Evolutionary conservation across 192 early-diverging fungal genomes (phyloP).

Genomic region (Coemansia sp.): DNA sequence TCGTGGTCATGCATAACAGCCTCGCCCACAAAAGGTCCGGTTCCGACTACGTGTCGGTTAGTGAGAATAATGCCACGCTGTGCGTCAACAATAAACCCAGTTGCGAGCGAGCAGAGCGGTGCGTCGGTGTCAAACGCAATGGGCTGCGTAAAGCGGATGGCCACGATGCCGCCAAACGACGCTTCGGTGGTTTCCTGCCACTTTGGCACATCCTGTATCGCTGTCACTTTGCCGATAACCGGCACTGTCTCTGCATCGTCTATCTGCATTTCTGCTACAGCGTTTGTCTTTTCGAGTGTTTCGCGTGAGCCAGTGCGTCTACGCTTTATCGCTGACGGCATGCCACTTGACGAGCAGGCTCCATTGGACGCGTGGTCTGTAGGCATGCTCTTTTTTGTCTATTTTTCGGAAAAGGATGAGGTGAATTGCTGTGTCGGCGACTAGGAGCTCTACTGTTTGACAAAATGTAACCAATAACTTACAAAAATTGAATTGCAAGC

Average conservation of each 20-base stretch:
- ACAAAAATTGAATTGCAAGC: background rate
- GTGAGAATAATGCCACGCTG: conserved; percentile 71
- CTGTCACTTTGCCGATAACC: conserved; percentile 7
- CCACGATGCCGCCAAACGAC: conserved; percentile 40
- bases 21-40: conserved; percentile 71
- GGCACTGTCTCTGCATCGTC: conserved; percentile 2
- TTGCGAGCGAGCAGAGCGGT: conserved; percentile 47
- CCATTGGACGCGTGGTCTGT: background rate
- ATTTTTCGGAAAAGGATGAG: background rate
- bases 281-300: background rate
- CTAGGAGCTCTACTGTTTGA: background rate
- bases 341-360: background rate
- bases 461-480: background rate
- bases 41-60: conserved; percentile 76
- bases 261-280: conserved; percentile 1
- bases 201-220: conserved; percentile 21
- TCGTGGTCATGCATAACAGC: conserved; percentile 76
- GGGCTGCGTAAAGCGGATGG: conserved; percentile 36
- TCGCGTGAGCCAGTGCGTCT: conserved; percentile 6
- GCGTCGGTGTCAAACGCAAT: conserved; percentile 38
- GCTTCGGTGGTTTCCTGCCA: conserved; percentile 41
- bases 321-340: conserved; percentile 15
- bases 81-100: conserved; percentile 79
- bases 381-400: background rate
- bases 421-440: background rate